Base-by-base conservation (phyloP, 2,329 filamentous ascomycete genomes). In the Pleoardoris graminearum region DNA sequence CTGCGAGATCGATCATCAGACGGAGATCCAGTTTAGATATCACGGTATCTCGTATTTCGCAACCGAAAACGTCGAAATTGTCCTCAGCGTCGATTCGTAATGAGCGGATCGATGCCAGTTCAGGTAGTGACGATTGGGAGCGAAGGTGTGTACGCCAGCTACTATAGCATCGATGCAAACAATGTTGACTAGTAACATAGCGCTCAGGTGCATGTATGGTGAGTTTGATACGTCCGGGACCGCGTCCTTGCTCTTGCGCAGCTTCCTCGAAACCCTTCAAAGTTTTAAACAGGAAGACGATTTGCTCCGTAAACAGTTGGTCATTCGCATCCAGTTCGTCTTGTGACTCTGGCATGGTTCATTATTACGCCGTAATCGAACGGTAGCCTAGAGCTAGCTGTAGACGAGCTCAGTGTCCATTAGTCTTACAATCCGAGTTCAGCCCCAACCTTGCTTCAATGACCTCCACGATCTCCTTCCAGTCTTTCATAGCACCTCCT, bases 401-500 rank as follows among this genome's bases (percentile, higher is more conserved):
- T n/a, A n/a, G n/a, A n/a, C n/a, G n/a, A n/a, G n/a, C n/a, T n/a
- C n/a, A n/a, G n/a, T n/a, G n/a, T n/a, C n/a, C n/a, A n/a, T n/a
- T n/a, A n/a, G n/a, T n/a, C n/a, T n/a, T n/a, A n/a, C n/a, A n/a
- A n/a, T n/a, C n/a, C n/a, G n/a, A n/a, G n/a, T n/a, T 32, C 16
- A 73, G 47, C 0, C 68, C 67, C 6, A 73, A 37, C 43, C 69
- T 61, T 19, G 63, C 56, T 68, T 89, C 83, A 46, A 92, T 82
- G 1, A 82, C 76, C 8, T 70, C 69, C 8, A 94, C 89, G 69
- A 96, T 88, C 52, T 87, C 81, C 52, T 77, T 82, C 89, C 90
- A 96, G 47, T 90, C 84, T 68, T 82, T 84, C 92, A 96, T 96
- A 1, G 85, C 91, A 3, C 91, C 91, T 35, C 83, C 81, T 0